These are phyloP conservation scores for Ustilago nuda DNA, from an alignment of 1,284 basidiomycete species.

Conservation along the genomic window DNA sequence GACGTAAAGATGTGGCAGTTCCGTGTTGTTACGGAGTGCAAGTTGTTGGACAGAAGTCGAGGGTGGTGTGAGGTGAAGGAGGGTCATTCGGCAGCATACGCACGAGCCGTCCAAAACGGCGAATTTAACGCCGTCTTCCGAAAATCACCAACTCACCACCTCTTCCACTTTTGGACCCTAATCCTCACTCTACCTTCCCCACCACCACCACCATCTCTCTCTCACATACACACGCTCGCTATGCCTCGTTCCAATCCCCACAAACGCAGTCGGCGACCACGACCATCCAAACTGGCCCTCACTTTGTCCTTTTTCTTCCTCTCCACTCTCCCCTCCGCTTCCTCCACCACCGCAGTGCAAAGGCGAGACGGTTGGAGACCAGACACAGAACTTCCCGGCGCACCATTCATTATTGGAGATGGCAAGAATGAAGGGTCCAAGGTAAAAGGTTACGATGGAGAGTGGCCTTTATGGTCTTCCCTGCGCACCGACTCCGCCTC, in stretches of 20 bases:
- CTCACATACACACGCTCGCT: slow-evolving; percentile 7
- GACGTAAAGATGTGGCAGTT: too few relatives aligned
- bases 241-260: not conserved
- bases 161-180: slow-evolving; percentile 2
- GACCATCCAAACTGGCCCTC: slow-evolving; percentile 24
- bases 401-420: slow-evolving; percentile 35
- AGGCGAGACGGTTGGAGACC: slow-evolving; percentile 31
- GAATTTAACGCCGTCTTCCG: slow-evolving; percentile 5
- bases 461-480: slow-evolving; percentile 45
- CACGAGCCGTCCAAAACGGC: not conserved
- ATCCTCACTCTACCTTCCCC: slow-evolving; percentile 1
- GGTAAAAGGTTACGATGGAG: slow-evolving; percentile 45
- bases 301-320: slow-evolving; percentile 35
- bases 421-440: slow-evolving; percentile 44
- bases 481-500: not conserved
- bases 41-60: too few relatives aligned
- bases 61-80: too few relatives aligned
- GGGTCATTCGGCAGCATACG: too few relatives aligned
- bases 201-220: slow-evolving; percentile 1
- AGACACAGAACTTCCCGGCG: slow-evolving; percentile 32
- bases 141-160: not conserved
- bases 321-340: slow-evolving; percentile 13
- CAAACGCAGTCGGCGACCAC: not conserved
- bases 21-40: too few relatives aligned
- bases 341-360: not conserved